phyloP scores from a whole-genome alignment of 2,329 filamentous ascomycete species.

The Cladosporium sp. region DNA sequence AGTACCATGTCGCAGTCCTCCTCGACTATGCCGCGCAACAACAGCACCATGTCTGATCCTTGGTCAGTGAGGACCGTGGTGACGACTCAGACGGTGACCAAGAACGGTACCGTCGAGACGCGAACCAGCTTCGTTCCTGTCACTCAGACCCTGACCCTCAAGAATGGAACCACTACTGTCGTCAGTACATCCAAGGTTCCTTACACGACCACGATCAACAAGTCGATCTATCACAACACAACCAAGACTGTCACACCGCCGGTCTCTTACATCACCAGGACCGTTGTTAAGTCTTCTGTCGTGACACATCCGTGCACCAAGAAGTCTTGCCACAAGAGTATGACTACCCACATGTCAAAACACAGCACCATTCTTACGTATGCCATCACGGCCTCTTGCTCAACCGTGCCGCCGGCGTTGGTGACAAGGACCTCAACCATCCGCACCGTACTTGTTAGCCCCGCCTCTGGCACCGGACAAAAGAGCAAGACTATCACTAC shows the following conservation, averaged over 20 bases:
- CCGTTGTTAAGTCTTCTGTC: not conserved
- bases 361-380: constrained; percentile 1
- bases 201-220: not conserved
- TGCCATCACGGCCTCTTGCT: constrained; percentile 10
- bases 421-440: constrained; percentile 1
- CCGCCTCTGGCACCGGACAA: too few relatives aligned
- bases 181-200: not conserved
- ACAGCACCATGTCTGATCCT: not conserved
- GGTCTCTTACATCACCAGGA: constrained; percentile 6
- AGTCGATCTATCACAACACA: not conserved
- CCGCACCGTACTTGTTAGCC: not conserved
- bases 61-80: not conserved
- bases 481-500: constrained; percentile 4
- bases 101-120: not conserved
- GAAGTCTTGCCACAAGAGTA: constrained; percentile 5
- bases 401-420: not conserved
- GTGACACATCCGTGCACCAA: constrained; percentile 4
- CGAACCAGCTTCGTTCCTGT: not conserved
- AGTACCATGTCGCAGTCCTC: not conserved
- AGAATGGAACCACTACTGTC: constrained; percentile 10
- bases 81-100: not conserved
- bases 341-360: not conserved
- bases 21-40: not conserved
- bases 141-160: not conserved
- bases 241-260: constrained; percentile 8